Conservation (phyloP, 768 basidiomycete genomes). For the Phaffia australis region DNA sequence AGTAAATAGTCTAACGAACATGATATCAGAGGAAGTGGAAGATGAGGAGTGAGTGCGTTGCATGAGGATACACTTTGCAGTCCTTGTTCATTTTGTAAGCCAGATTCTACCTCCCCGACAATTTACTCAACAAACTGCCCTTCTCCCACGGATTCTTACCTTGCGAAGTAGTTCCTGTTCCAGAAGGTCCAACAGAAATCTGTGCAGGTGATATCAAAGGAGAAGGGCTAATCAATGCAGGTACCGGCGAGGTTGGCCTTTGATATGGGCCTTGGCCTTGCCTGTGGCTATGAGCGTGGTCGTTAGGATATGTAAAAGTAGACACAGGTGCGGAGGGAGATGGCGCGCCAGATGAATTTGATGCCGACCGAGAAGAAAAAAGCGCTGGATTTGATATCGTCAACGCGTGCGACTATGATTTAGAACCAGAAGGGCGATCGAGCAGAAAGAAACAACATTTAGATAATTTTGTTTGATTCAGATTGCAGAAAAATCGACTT, state of each 20-base stretch:
- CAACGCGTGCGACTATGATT: conserved; percentile 1
- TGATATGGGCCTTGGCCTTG: neutral
- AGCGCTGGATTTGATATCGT: conserved; percentile 5
- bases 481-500: neutral
- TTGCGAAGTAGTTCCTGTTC: neutral
- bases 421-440: no score
- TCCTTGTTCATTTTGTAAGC: neutral
- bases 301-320: neutral
- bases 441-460: neutral
- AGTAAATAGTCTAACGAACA: no score
- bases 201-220: neutral
- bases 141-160: conserved; percentile 9
- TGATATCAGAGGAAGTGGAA: no score
- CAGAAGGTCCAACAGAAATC: neutral
- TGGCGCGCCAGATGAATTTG: neutral
- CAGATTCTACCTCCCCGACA: neutral
- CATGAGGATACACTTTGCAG: no score
- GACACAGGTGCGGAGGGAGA: neutral
- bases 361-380: neutral
- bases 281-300: neutral
- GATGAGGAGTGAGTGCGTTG: no score
- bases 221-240: conserved; percentile 5
- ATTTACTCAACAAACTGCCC: conserved; percentile 14
- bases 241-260: no score
- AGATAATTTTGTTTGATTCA: neutral